phyloP scores from a whole-genome alignment of 2,329 filamentous ascomycete species.

The Claviceps sp. region DNA sequence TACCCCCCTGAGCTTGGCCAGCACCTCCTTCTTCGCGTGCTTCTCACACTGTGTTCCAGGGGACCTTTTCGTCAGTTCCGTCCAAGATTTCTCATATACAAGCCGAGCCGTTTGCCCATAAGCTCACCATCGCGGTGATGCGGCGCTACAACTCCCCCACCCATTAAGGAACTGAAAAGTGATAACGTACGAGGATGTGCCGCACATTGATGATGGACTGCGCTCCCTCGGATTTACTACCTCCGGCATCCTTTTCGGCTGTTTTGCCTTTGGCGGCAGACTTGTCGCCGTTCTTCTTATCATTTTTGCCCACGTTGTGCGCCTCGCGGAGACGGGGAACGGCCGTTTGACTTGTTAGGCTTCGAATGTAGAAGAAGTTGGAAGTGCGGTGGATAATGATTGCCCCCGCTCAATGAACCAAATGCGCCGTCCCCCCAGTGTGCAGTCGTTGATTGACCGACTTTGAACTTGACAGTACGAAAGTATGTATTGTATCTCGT shows the following conservation, averaged over 20 bases:
- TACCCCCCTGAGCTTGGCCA: constrained; percentile 51
- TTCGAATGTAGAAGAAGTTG: too few relatives aligned
- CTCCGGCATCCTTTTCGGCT: constrained; percentile 18
- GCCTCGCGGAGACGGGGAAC: neutral
- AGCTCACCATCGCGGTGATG: neutral
- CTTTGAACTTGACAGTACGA: too few relatives aligned
- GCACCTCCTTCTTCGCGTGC: constrained; percentile 61
- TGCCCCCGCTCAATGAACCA: too few relatives aligned
- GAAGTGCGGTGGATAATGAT: too few relatives aligned
- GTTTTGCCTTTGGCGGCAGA: constrained; percentile 3
- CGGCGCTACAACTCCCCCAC: neutral
- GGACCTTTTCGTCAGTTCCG: neutral
- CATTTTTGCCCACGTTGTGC: neutral
- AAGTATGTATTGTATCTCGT: too few relatives aligned
- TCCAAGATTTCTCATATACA: neutral
- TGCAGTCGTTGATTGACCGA: too few relatives aligned
- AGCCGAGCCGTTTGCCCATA: neutral
- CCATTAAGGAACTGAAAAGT: neutral
- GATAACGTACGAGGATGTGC: constrained; percentile 47
- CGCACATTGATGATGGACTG: constrained; percentile 64
- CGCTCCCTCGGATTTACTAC: constrained; percentile 38
- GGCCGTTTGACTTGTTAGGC: too few relatives aligned
- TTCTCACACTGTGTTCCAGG: constrained; percentile 52
- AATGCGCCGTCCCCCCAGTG: too few relatives aligned
- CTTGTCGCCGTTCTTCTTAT: neutral